Percentiles rank a stretch among this genome's conserved stretches.
phyloP scores from a whole-genome alignment of 352 stramenopile genomes.

The Pythium brassicae region DNA sequence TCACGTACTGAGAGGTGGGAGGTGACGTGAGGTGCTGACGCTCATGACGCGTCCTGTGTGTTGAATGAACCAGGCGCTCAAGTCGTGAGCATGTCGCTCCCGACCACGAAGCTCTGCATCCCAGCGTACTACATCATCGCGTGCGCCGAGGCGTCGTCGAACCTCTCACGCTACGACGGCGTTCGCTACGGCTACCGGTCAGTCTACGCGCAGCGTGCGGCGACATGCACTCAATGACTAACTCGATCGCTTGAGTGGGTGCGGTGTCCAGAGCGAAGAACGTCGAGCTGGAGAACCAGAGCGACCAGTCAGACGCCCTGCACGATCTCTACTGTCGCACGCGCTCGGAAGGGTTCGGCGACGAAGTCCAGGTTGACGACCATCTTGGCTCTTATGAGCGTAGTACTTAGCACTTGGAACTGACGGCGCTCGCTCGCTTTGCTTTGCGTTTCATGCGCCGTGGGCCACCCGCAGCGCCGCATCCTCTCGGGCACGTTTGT shows the following conservation, averaged over 20 bases:
- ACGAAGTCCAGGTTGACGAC: slow-evolving; percentile 82
- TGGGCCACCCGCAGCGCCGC: slow-evolving; percentile 40
- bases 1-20: too few relatives aligned
- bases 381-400: neutral
- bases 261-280: slow-evolving; percentile 42
- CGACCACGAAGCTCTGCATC: slow-evolving; percentile 85
- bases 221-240: neutral
- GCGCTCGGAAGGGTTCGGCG: slow-evolving; percentile 86
- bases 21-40: too few relatives aligned
- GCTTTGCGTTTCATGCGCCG: neutral
- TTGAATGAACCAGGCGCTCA: slow-evolving; percentile 39
- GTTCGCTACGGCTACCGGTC: slow-evolving; percentile 88
- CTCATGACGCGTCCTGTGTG: neutral
- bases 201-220: neutral
- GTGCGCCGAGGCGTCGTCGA: slow-evolving; percentile 97
- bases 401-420: too few relatives aligned
- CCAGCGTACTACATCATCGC: slow-evolving; percentile 98
- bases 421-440: too few relatives aligned
- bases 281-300: slow-evolving; percentile 34
- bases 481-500: slow-evolving; percentile 91
- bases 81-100: slow-evolving; percentile 72
- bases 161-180: slow-evolving; percentile 97
- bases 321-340: slow-evolving; percentile 87
- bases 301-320: slow-evolving; percentile 71
- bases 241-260: neutral